These are phyloP conservation scores for Hypoxylon sp. DNA, from an alignment of 2,329 filamentous ascomycete species.

Conservation along the genomic window DNA sequence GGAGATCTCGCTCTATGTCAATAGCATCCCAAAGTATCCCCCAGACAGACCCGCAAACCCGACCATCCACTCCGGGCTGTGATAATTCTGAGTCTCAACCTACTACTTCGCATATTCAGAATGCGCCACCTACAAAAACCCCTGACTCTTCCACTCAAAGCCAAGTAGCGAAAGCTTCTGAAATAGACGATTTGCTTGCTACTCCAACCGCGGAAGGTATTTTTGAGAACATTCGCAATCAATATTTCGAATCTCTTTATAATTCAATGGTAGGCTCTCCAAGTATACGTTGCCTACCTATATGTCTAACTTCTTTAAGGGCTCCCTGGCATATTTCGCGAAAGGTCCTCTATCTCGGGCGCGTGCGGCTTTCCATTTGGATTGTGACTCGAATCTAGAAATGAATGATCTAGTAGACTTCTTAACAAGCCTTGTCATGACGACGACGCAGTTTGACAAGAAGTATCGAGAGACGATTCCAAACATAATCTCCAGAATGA, in stretches of 20 bases:
- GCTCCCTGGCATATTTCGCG: slow-evolving; percentile 85
- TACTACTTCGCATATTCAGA: slow-evolving; percentile 4
- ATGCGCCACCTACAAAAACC: slow-evolving; percentile 9
- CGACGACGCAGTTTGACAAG: slow-evolving; percentile 78
- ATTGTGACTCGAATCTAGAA: slow-evolving; percentile 72
- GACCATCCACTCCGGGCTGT: slow-evolving; percentile 34
- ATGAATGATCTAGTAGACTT: slow-evolving; percentile 77
- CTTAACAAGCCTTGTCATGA: slow-evolving; percentile 77
- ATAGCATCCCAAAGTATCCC: slow-evolving; percentile 44
- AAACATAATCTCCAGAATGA: slow-evolving; percentile 71
- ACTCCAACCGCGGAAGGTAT: slow-evolving; percentile 66
- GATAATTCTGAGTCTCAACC: slow-evolving; percentile 34
- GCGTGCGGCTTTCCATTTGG: slow-evolving; percentile 77
- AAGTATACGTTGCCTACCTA: neutral
- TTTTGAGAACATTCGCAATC: slow-evolving; percentile 70
- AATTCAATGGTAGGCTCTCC: slow-evolving; percentile 70
- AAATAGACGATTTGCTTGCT: slow-evolving; percentile 43
- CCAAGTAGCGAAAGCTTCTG: slow-evolving; percentile 31
- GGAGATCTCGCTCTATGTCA: slow-evolving; percentile 62
- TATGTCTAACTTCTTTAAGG: slow-evolving; percentile 67
- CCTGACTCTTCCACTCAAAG: slow-evolving; percentile 16
- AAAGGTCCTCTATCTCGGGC: slow-evolving; percentile 85
- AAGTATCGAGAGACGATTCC: slow-evolving; percentile 83
- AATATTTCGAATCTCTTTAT: slow-evolving; percentile 74
- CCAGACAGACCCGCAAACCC: slow-evolving; percentile 5